Percentiles rank a stretch among this genome's conserved stretches.
Conservation (phyloP, 345 rosid genomes). For the Luvunga scandens region DNA sequence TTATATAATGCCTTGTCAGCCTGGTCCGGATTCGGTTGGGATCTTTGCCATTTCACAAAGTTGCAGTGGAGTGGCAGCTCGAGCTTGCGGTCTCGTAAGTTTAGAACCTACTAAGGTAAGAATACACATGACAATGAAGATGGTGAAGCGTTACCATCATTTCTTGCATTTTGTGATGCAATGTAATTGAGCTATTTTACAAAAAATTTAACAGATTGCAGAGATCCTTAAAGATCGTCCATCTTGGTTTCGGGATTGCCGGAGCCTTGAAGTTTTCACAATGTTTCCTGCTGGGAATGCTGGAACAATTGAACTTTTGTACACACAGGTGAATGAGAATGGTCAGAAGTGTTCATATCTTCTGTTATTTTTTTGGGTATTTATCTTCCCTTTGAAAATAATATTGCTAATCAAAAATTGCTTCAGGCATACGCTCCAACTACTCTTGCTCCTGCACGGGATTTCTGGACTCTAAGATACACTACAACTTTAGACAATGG, state of each 20-base stretch:
- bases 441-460: conserved; percentile 97
- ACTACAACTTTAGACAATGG: conserved; percentile 91
- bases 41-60: conserved; percentile 99
- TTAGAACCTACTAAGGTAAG: conserved; percentile 91
- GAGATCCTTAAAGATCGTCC: conserved; percentile 99
- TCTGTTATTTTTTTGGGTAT: background rate
- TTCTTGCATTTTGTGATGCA: background rate
- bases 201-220: conserved; percentile 57
- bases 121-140: background rate
- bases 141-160: background rate
- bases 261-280: conserved; percentile 96
- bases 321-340: conserved; percentile 63
- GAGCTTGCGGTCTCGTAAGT: conserved; percentile 99
- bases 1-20: conserved; percentile 41
- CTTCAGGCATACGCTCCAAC: conserved; percentile 91
- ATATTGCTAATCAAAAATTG: conserved; percentile 16
- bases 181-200: background rate
- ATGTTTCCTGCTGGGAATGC: conserved; percentile 96
- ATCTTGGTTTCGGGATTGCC: conserved; percentile 98
- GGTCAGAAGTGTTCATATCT: background rate
- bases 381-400: background rate
- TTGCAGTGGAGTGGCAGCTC: conserved; percentile 99
- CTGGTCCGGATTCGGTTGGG: conserved; percentile 99
- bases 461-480: conserved; percentile 97
- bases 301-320: conserved; percentile 90